Evolutionary conservation across 2,329 filamentous ascomycete species (phyloP).

Genomic region (Cladosporium sp.): DNA sequence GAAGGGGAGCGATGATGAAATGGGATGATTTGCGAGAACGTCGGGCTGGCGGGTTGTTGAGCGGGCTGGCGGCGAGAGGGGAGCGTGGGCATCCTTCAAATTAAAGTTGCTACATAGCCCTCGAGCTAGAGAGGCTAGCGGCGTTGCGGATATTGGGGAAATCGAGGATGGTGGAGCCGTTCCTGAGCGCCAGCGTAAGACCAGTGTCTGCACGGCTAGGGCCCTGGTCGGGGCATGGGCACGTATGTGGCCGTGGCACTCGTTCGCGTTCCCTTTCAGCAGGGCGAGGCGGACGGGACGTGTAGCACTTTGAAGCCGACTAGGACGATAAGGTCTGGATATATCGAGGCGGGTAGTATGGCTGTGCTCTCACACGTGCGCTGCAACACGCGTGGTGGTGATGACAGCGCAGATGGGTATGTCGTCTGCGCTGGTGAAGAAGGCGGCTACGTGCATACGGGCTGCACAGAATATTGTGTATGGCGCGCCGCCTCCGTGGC

Average conservation of each 20-base stretch:
- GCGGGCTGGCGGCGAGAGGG: background rate
- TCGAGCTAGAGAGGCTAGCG: constrained; percentile 12
- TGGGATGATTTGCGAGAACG: background rate
- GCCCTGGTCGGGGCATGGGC: constrained; percentile 6
- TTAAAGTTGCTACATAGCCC: constrained; percentile 19
- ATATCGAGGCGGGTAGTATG: background rate
- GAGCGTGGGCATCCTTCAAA: constrained; percentile 14
- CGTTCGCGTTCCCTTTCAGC: background rate
- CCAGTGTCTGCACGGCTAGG: constrained; percentile 4
- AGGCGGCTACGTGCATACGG: constrained; percentile 15
- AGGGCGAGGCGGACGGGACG: background rate
- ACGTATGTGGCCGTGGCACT: constrained; percentile 5
- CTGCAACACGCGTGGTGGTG: constrained; percentile 1
- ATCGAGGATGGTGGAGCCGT: constrained; percentile 4
- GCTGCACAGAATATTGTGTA: background rate
- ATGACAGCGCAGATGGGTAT: background rate
- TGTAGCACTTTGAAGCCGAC: constrained; percentile 6
- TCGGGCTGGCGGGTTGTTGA: background rate
- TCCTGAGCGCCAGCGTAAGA: constrained; percentile 19
- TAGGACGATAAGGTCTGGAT: background rate
- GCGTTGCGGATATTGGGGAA: constrained; percentile 13
- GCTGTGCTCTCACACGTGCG: background rate
- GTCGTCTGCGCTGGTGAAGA: constrained; percentile 10
- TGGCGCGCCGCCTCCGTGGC: constrained; percentile 4
- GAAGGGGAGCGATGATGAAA: background rate